phyloP scores from a whole-genome alignment of 1,139 yeast species.

The Petasospora rhodanensis region DNA sequence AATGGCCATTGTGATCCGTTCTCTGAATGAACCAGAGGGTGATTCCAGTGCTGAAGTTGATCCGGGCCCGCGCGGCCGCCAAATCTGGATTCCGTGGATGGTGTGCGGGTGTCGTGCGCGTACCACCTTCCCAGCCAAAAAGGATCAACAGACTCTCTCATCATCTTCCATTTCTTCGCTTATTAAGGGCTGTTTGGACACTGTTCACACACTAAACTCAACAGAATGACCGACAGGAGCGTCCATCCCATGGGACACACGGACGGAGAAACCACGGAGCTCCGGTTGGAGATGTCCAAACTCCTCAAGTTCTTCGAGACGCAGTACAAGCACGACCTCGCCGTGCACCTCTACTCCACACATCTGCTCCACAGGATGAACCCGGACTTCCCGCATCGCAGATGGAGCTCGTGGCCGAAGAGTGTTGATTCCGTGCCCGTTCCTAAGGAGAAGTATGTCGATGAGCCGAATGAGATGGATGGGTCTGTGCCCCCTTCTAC shows the following conservation, averaged over 20 bases:
- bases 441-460: conserved; percentile 7
- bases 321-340: conserved; percentile 43
- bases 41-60: too few species aligned
- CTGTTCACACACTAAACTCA: too few species aligned
- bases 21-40: too few species aligned
- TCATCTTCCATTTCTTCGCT: too few species aligned
- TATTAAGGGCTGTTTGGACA: background rate
- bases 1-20: conserved; percentile 37
- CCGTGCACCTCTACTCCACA: conserved; percentile 48
- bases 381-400: conserved; percentile 34
- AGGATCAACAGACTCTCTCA: too few species aligned
- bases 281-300: conserved; percentile 1
- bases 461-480: conserved; percentile 10
- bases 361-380: conserved; percentile 38
- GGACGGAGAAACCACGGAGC: too few species aligned
- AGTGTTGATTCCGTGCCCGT: conserved; percentile 5
- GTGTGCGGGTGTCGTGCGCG: conserved; percentile 1
- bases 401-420: conserved; percentile 36
- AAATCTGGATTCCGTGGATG: conserved; percentile 1
- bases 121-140: too few species aligned
- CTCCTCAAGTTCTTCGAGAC: conserved; percentile 25
- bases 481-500: conserved; percentile 1
- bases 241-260: too few species aligned
- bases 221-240: too few species aligned
- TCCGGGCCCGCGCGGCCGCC: too few species aligned